A percentile compares a stretch with the other conserved stretches of the same genome.
Conservation (phyloP, 2,329 filamentous ascomycete species). For the Botryotinia convoluta region DNA sequence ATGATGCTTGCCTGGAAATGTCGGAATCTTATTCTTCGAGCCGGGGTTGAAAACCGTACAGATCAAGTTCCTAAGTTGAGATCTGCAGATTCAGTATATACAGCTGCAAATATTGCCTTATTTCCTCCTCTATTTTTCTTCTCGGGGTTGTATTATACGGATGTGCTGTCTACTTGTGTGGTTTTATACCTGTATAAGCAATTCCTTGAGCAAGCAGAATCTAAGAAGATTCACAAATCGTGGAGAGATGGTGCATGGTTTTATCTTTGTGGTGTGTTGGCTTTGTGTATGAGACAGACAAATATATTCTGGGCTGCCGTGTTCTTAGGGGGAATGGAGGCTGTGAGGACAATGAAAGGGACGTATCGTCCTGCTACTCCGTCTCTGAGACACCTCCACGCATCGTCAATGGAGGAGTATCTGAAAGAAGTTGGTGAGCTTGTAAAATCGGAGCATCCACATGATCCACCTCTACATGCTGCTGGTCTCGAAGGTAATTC, state of each 20-base stretch:
- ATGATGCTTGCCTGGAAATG: conserved; percentile 37
- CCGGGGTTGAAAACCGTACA: not conserved
- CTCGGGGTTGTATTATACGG: conserved; percentile 91
- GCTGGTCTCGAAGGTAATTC: conserved; percentile 51
- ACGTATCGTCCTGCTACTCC: not conserved
- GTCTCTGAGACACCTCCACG: not conserved
- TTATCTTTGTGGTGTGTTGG: conserved; percentile 55
- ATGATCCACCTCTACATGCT: not conserved
- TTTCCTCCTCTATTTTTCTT: conserved; percentile 97
- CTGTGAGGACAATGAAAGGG: conserved; percentile 49
- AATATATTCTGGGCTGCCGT: conserved; percentile 95
- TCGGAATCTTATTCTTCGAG: conserved; percentile 28
- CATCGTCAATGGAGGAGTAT: conserved; percentile 38
- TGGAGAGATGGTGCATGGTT: conserved; percentile 37
- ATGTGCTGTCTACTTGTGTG: conserved; percentile 75
- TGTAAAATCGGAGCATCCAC: not conserved
- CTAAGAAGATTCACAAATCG: not conserved
- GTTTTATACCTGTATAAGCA: conserved; percentile 69
- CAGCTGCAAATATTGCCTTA: conserved; percentile 73
- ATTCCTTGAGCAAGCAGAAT: conserved; percentile 43
- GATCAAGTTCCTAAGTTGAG: conserved; percentile 16
- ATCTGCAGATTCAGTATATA: conserved; percentile 44
- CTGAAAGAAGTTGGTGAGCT: conserved; percentile 42
- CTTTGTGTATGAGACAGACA: conserved; percentile 83
- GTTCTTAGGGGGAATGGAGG: conserved; percentile 65